Percentiles rank a stretch among this genome's conserved stretches.
These are phyloP conservation scores for Ogataea saltuana DNA, from an alignment of 805 yeast genomes.

Conservation along the genomic window DNA sequence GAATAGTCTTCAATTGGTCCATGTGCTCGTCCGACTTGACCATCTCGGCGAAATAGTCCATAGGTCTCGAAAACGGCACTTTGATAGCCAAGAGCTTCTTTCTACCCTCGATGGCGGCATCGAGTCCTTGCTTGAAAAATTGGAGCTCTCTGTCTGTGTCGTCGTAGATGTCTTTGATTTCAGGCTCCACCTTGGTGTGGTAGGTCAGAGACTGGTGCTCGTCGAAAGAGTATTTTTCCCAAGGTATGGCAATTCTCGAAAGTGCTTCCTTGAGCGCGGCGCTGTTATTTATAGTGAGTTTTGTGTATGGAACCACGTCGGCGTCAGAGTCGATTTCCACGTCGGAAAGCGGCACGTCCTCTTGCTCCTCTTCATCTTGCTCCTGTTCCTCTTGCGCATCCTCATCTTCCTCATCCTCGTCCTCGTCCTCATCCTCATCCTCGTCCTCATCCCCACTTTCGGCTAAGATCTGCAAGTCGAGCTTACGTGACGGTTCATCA, in stretches of 20 bases:
- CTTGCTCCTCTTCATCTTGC: slow-evolving; percentile 51
- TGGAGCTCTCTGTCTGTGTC: slow-evolving; percentile 96
- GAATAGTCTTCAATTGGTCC: slow-evolving; percentile 85
- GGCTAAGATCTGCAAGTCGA: slow-evolving; percentile 26
- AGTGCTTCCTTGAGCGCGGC: slow-evolving; percentile 77
- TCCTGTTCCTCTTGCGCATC: slow-evolving; percentile 20
- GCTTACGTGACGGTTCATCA: slow-evolving; percentile 45
- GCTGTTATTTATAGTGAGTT: slow-evolving; percentile 81
- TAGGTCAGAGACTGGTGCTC: slow-evolving; percentile 82
- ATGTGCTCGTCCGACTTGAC: slow-evolving; percentile 96
- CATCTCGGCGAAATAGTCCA: slow-evolving; percentile 98
- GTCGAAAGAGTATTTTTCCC: slow-evolving; percentile 67
- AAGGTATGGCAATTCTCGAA: slow-evolving; percentile 65
- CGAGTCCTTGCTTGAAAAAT: slow-evolving; percentile 90
- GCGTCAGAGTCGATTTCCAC: slow-evolving; percentile 94
- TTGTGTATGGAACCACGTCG: slow-evolving; percentile 89
- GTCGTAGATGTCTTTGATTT: slow-evolving; percentile 85
- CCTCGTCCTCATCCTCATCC: slow-evolving; percentile 32
- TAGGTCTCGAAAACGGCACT: slow-evolving; percentile 89
- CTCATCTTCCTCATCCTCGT: slow-evolving; percentile 33
- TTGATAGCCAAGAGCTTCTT: slow-evolving; percentile 62
- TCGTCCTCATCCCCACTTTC: slow-evolving; percentile 31
- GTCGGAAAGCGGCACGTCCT: slow-evolving; percentile 85
- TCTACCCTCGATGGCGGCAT: slow-evolving; percentile 76
- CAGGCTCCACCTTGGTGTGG: slow-evolving; percentile 56